A percentile compares a stretch with the other conserved stretches of the same genome.
These are phyloP conservation scores for Aaosphaeria arxii DNA, from an alignment of 2,329 filamentous ascomycete genomes.

Conservation along the genomic window DNA sequence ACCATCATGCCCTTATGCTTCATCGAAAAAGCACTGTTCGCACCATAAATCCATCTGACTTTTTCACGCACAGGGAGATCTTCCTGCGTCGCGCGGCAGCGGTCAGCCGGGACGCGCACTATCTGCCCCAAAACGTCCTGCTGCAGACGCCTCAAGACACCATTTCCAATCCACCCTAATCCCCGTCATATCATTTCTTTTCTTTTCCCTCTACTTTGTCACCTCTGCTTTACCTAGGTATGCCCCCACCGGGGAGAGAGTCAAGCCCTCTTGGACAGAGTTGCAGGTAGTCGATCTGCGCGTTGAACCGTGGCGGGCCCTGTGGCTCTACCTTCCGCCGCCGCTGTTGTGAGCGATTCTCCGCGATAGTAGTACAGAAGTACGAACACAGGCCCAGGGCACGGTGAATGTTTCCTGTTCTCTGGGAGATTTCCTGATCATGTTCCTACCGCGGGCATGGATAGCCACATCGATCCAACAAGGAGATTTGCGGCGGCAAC, in stretches of 20 bases:
- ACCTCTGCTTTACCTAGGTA: too few species aligned
- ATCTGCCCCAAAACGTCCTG: slow-evolving; percentile 22
- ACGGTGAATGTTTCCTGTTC: slow-evolving; percentile 1
- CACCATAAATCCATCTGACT: too few species aligned
- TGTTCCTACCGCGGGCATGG: slow-evolving; percentile 5
- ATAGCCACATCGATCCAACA: slow-evolving; percentile 12
- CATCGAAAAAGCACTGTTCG: neutral
- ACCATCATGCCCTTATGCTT: neutral
- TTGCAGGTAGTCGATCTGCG: neutral
- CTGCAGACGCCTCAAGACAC: slow-evolving; percentile 29
- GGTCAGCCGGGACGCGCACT: slow-evolving; percentile 21
- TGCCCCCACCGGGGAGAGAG: too few species aligned
- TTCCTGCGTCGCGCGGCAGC: slow-evolving; percentile 11
- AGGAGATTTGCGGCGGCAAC: slow-evolving; percentile 14
- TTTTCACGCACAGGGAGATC: too few species aligned
- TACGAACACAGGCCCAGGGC: slow-evolving; percentile 4
- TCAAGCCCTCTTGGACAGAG: neutral
- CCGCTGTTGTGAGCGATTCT: slow-evolving; percentile 3
- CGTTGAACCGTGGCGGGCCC: neutral
- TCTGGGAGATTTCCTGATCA: slow-evolving; percentile 2
- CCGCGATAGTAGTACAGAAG: slow-evolving; percentile 5
- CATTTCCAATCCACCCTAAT: slow-evolving; percentile 13
- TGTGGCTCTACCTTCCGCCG: slow-evolving; percentile 1
- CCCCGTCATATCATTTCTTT: neutral
- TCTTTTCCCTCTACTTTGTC: too few species aligned